Conservation (phyloP, 108 stramenopile species). For the Pseudonitzschia pungens region DNA sequence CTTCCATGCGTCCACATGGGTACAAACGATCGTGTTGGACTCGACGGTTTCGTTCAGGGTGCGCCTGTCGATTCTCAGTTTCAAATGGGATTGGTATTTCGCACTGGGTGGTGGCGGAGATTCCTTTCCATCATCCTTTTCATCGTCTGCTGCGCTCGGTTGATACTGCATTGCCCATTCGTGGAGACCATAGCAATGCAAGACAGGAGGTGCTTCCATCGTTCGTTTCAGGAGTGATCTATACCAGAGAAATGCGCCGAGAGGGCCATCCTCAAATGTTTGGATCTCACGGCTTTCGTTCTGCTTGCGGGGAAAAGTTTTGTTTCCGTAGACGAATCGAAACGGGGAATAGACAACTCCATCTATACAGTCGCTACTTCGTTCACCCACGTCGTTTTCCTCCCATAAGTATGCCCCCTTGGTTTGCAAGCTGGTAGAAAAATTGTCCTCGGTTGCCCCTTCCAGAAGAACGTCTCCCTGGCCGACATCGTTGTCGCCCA, state of each 20-base stretch:
- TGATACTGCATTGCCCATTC: slow-evolving; percentile 98
- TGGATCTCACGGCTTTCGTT: too few relatives aligned
- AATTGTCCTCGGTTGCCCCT: slow-evolving; percentile 59
- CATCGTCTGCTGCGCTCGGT: slow-evolving; percentile 37
- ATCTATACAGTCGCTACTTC: neutral
- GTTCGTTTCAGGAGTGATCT: slow-evolving; percentile 57
- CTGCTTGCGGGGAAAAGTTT: too few relatives aligned
- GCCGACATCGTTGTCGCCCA: neutral
- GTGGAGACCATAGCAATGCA: slow-evolving; percentile 90
- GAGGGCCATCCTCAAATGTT: slow-evolving; percentile 2
- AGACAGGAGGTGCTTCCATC: slow-evolving; percentile 63
- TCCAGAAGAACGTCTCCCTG: slow-evolving; percentile 55
- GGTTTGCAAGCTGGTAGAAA: slow-evolving; percentile 49
- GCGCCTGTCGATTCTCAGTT: slow-evolving; percentile 67
- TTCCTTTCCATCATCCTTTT: too few relatives aligned
- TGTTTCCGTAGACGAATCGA: neutral
- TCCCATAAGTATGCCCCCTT: slow-evolving; percentile 36
- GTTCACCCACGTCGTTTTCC: slow-evolving; percentile 5
- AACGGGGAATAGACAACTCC: slow-evolving; percentile 50
- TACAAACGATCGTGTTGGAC: slow-evolving; percentile 77
- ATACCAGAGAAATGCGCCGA: slow-evolving; percentile 74
- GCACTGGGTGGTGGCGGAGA: slow-evolving; percentile 42
- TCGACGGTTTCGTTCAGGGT: slow-evolving; percentile 83
- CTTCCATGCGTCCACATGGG: slow-evolving; percentile 90
- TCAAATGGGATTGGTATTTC: slow-evolving; percentile 80